Conservation (phyloP, 2,329 filamentous ascomycete genomes). For the Aspergillus alliaceus region DNA sequence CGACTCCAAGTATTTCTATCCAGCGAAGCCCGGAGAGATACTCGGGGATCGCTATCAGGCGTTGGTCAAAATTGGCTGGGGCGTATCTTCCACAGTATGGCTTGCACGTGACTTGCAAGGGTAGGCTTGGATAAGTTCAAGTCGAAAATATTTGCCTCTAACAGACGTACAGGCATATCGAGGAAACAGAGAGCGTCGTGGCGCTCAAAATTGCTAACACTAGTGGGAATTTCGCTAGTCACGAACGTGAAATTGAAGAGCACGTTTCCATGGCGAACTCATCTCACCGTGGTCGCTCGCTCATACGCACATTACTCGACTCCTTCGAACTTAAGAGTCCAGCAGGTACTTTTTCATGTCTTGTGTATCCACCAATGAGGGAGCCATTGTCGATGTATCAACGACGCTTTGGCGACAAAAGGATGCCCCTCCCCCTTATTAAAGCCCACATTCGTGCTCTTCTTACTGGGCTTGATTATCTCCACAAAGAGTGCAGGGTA, state of each 20-base stretch:
- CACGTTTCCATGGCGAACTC: constrained; percentile 33
- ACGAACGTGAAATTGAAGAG: constrained; percentile 35
- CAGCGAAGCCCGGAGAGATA: constrained; percentile 31
- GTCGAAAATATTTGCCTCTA: constrained; percentile 21
- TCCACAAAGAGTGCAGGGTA: constrained; percentile 42
- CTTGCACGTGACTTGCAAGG: constrained; percentile 29
- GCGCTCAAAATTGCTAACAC: constrained; percentile 30
- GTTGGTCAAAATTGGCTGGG: constrained; percentile 32
- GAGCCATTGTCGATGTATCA: constrained; percentile 39
- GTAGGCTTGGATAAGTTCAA: constrained; percentile 21
- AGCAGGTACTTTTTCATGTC: constrained; percentile 35
- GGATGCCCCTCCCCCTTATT: constrained; percentile 34
- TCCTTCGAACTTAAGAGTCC: constrained; percentile 33
- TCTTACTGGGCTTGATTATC: constrained; percentile 44
- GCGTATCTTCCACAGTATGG: constrained; percentile 31
- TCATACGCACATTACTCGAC: constrained; percentile 37
- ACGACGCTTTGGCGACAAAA: constrained; percentile 28
- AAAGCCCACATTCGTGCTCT: constrained; percentile 40
- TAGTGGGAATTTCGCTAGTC: constrained; percentile 20
- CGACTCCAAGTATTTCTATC: constrained; percentile 30
- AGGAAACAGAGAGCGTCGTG: constrained; percentile 27
- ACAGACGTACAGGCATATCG: constrained; percentile 24
- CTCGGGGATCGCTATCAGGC: constrained; percentile 29
- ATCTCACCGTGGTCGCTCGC: constrained; percentile 32
- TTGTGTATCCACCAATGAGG: constrained; percentile 41